Evolutionary conservation across 2,329 filamentous ascomycete genomes (phyloP).

Genomic region (Phaeosphaeriaceae sp.): DNA sequence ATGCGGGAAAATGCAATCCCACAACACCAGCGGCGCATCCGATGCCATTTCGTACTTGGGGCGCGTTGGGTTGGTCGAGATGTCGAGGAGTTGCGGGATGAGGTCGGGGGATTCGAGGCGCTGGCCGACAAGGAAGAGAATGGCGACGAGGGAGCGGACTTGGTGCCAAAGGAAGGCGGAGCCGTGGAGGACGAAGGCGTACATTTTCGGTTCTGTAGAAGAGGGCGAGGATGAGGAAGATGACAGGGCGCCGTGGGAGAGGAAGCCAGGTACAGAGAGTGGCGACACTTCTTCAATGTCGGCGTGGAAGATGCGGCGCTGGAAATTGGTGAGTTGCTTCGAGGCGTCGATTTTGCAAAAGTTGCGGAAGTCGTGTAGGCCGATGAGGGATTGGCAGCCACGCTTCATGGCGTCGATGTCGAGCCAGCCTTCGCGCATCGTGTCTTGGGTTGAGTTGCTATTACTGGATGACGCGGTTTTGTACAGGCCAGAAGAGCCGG

Average conservation of each 20-base stretch:
- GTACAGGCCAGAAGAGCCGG: conserved; percentile 60
- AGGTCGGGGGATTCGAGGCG: conserved; percentile 79
- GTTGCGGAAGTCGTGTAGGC: conserved; percentile 92
- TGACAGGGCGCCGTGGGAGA: conserved; percentile 34
- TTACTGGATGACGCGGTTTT: conserved; percentile 18
- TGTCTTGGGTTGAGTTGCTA: not conserved
- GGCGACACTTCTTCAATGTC: conserved; percentile 66
- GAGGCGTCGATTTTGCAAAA: conserved; percentile 91
- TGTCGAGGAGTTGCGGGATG: conserved; percentile 77
- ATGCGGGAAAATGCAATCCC: conserved; percentile 89
- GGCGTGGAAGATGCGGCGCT: conserved; percentile 78
- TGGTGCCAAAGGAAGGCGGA: conserved; percentile 98
- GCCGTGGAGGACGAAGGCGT: conserved; percentile 86
- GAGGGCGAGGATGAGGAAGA: conserved; percentile 9
- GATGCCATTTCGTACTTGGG: conserved; percentile 91
- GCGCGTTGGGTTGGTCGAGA: conserved; percentile 72
- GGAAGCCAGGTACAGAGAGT: conserved; percentile 33
- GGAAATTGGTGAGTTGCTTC: conserved; percentile 88
- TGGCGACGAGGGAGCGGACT: conserved; percentile 89
- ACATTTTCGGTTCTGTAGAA: conserved; percentile 65
- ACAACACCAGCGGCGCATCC: conserved; percentile 88
- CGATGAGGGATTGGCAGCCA: conserved; percentile 81
- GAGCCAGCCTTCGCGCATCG: conserved; percentile 70
- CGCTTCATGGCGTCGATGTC: conserved; percentile 86
- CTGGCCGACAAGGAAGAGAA: conserved; percentile 93